Conservation (phyloP, 805 yeast species). For the Candida morakotiae region DNA sequence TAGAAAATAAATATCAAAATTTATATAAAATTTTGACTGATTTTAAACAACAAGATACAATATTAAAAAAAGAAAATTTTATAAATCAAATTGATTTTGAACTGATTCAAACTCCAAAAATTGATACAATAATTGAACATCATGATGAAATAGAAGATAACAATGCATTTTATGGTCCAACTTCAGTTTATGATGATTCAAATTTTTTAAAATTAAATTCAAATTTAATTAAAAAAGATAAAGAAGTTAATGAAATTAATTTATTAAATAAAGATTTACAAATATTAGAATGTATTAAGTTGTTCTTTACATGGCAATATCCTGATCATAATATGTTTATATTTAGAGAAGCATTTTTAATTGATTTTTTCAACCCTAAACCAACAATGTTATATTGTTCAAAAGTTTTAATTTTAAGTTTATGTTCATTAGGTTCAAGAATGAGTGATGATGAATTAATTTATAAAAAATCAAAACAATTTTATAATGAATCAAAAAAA, state of each 20-base stretch:
- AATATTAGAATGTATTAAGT: conserved; percentile 32
- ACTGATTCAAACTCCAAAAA: conserved; percentile 3
- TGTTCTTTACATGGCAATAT: conserved; percentile 62
- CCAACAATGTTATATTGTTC: conserved; percentile 52
- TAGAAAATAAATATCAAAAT: conserved; percentile 30
- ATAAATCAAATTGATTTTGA: conserved; percentile 18
- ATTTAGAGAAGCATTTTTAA: conserved; percentile 59
- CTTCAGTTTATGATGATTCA: conserved; percentile 38
- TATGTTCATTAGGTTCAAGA: conserved; percentile 57
- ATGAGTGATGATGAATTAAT: conserved; percentile 42
- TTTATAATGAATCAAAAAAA: conserved; percentile 45
- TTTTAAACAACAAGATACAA: conserved; percentile 17
- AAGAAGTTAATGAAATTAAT: conserved; percentile 14
- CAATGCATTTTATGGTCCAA: conserved; percentile 42
- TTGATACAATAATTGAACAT: background rate
- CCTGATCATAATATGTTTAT: conserved; percentile 61
- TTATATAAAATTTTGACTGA: conserved; percentile 21
- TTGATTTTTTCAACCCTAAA: conserved; percentile 57
- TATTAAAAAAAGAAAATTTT: conserved; percentile 17
- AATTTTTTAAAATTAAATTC: conserved; percentile 18
- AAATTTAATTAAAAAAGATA: conserved; percentile 9
- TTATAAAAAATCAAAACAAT: conserved; percentile 37
- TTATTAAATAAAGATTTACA: conserved; percentile 31
- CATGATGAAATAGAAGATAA: conserved; percentile 19
- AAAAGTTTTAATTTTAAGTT: conserved; percentile 47